Percentiles rank a stretch among this genome's conserved stretches.
Conservation (phyloP, 371 early-diverging fungal species). For the Mortierella sp. region DNA sequence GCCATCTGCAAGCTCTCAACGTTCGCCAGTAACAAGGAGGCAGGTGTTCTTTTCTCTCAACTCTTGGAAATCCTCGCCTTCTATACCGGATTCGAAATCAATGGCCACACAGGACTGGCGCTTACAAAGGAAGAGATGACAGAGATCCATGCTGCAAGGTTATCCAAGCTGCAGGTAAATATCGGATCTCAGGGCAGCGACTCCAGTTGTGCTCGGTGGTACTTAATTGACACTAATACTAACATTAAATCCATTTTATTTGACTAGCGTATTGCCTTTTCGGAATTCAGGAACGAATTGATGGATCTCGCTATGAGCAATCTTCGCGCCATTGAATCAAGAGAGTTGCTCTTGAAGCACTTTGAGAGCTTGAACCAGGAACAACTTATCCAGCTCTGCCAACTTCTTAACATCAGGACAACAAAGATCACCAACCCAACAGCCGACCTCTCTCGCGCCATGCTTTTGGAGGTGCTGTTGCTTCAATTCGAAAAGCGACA, state of each 20-base stretch:
- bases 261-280: slow-evolving; percentile 72
- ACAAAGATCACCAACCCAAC: slow-evolving; percentile 47
- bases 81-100: slow-evolving; percentile 85
- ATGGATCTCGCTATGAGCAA: slow-evolving; percentile 83
- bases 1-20: slow-evolving; percentile 70
- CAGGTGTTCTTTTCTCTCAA: slow-evolving; percentile 68
- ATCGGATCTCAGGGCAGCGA: neutral
- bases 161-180: slow-evolving; percentile 78
- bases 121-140: slow-evolving; percentile 77
- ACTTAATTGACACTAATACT: neutral
- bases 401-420: slow-evolving; percentile 71
- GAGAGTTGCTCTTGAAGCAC: slow-evolving; percentile 67
- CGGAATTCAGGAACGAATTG: slow-evolving; percentile 73
- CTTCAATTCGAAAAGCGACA: slow-evolving; percentile 70
- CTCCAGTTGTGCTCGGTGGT: no score
- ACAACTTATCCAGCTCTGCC: slow-evolving; percentile 68
- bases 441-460: slow-evolving; percentile 57
- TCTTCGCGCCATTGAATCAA: slow-evolving; percentile 73
- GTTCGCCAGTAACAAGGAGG: slow-evolving; percentile 62
- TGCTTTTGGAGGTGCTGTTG: slow-evolving; percentile 69
- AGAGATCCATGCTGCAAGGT: slow-evolving; percentile 67
- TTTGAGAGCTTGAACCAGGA: slow-evolving; percentile 66
- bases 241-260: neutral
- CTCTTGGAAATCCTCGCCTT: slow-evolving; percentile 75
- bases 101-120: slow-evolving; percentile 85